These are phyloP conservation scores for Lyophyllum atratum DNA, from an alignment of 768 basidiomycete genomes.

Conservation along the genomic window DNA sequence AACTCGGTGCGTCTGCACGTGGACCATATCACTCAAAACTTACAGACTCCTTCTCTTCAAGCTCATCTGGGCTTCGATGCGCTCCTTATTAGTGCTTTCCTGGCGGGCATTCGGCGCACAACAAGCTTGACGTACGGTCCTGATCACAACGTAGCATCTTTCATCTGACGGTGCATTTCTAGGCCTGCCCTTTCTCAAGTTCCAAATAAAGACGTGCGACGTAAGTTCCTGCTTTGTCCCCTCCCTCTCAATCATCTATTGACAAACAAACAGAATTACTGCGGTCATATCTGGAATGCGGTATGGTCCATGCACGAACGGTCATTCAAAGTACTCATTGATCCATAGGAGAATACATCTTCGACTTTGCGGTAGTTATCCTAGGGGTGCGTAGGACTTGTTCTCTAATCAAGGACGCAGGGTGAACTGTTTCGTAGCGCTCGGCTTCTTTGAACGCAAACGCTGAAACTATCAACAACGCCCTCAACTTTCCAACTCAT, in stretches of 20 bases:
- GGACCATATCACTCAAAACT: constrained; percentile 7
- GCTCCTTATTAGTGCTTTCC: constrained; percentile 73
- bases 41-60: constrained; percentile 17
- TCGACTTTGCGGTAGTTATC: constrained; percentile 85
- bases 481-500: not conserved
- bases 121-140: constrained; percentile 81
- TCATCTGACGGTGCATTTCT: constrained; percentile 1
- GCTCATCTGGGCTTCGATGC: constrained; percentile 79
- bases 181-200: constrained; percentile 78
- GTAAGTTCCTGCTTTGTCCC: constrained; percentile 46
- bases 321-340: constrained; percentile 5
- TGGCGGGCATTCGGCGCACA: constrained; percentile 82
- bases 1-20: constrained; percentile 40
- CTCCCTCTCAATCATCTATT: not conserved
- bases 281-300: constrained; percentile 77
- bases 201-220: constrained; percentile 86
- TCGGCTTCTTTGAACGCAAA: constrained; percentile 75
- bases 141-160: not conserved
- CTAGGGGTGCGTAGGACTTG: constrained; percentile 61
- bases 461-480: constrained; percentile 20
- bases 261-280: constrained; percentile 55
- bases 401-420: not conserved
- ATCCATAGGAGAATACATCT: constrained; percentile 78
- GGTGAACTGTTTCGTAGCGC: constrained; percentile 42
- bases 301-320: constrained; percentile 38